A percentile compares a stretch with the other conserved stretches of the same genome.
These are phyloP conservation scores for Neurospora sp. DNA, from an alignment of 495 filamentous ascomycete genomes.

Conservation along the genomic window DNA sequence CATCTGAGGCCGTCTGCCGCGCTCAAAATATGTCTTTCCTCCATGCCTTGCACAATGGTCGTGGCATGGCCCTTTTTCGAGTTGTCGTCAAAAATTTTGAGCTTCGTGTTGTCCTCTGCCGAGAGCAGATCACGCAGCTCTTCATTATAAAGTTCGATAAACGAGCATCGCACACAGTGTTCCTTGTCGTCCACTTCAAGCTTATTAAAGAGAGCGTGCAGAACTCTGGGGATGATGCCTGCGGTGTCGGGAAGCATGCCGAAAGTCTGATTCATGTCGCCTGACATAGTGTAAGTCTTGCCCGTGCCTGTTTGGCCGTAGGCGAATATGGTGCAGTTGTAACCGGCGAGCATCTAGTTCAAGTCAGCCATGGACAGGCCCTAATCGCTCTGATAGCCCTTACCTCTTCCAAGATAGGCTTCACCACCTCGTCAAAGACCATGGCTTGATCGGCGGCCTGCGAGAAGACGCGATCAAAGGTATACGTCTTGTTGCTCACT, in stretches of 20 bases:
- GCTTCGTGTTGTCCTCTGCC: constrained; percentile 65
- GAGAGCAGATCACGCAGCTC: constrained; percentile 85
- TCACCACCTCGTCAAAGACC: constrained; percentile 89
- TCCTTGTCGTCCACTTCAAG: constrained; percentile 71
- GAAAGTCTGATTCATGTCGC: constrained; percentile 81
- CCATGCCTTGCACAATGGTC: constrained; percentile 93
- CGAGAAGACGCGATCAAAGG: constrained; percentile 95
- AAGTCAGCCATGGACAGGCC: constrained; percentile 4
- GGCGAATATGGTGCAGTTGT: constrained; percentile 97
- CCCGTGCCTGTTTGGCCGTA: constrained; percentile 97
- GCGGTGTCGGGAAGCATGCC: constrained; percentile 82
- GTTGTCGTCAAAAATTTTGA: constrained; percentile 93
- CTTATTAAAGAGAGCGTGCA: constrained; percentile 77
- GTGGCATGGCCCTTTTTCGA: constrained; percentile 66
- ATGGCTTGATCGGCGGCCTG: constrained; percentile 87
- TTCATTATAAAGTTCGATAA: constrained; percentile 97
- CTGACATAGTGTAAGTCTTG: constrained; percentile 99
- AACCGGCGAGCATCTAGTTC: constrained; percentile 80
- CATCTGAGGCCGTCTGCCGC: constrained; percentile 78
- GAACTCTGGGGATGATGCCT: constrained; percentile 83
- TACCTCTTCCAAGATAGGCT: constrained; percentile 87
- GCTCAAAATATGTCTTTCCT: constrained; percentile 81
- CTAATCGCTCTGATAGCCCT: constrained; percentile 6
- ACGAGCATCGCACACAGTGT: constrained; percentile 91
- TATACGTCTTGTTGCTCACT: constrained; percentile 90